Evolutionary conservation across 2,329 filamentous ascomycete species (phyloP).

Genomic region (Elsinoe perseae): DNA sequence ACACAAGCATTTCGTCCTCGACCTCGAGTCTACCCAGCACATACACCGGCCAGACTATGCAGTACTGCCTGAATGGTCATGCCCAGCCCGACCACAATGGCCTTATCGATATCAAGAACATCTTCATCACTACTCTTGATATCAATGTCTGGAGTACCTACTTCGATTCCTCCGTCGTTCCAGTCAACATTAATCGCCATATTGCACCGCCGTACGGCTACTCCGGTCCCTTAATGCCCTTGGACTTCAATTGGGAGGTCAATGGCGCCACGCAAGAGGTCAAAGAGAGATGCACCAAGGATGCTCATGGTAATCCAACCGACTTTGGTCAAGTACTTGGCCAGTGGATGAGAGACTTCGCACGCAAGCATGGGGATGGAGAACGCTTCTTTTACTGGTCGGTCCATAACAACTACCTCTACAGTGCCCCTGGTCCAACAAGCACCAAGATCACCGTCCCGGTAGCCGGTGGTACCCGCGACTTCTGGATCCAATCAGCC

Average conservation of each 20-base stretch:
- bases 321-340: neutral
- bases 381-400: neutral
- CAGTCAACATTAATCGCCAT: neutral
- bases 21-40: neutral
- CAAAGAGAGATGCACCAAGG: neutral
- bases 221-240: neutral
- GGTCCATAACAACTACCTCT: neutral
- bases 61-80: neutral
- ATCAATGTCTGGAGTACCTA: neutral
- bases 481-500: neutral
- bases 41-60: neutral
- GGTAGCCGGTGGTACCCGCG: neutral
- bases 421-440: neutral
- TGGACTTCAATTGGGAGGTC: neutral
- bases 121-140: neutral
- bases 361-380: neutral
- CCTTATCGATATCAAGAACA: neutral
- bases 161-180: neutral
- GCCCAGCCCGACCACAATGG: neutral
- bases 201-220: neutral
- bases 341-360: neutral
- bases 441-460: neutral
- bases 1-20: slow-evolving; percentile 25
- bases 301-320: neutral
- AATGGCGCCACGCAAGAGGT: neutral